Base-by-base conservation (phyloP, 305 asterid species). In the Rubia balearica region DNA sequence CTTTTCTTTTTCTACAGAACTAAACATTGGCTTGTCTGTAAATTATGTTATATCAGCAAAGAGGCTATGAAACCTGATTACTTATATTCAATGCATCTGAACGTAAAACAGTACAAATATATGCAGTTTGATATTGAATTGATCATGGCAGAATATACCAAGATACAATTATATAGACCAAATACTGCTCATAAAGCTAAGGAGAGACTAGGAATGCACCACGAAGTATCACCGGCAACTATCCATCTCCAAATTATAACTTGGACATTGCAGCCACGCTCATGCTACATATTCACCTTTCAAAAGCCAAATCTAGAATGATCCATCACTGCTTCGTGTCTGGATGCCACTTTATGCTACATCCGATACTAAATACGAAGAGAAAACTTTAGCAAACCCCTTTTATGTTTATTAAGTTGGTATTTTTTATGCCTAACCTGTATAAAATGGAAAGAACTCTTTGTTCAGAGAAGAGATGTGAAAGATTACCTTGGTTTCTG, bases 321-420 rank as follows among this genome's bases (percentile, higher is more conserved):
- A 30, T 55, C 16, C 55, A 19, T 83, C 78, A 87, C 59, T 63
- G 73, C 81, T 73, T 72, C 36, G 60, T 76, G 64, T 78, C 76
- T 16, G 97, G 96, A 79, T 86, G 84, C 98, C 98, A 93, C 80
- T 93, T 93, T 76, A 93, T 89, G 74, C 97, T 89, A 93, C 98
- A 93, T 65, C 98, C 96, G 68, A 89, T 87, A 66, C 98, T 92
- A 73, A 75, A 65, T 49, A 75, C 53, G 73, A 30, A 65, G 70
- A 76, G 30, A 53, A 27, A 36, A 61, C 64, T 64, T 77, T 24
- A 71, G 71, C 17, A 62, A 61, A 41, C 33, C 5, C 74, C 60
- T 55, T 67, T 41, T 21, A 43, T 43, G 33, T 45, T 12, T 21
- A 22, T 56, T 41, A 55, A 12, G 30, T 57, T 65, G 67, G 14